phyloP scores from a whole-genome alignment of 2,329 filamentous ascomycete species.

The Clonostachys rhizophaga region DNA sequence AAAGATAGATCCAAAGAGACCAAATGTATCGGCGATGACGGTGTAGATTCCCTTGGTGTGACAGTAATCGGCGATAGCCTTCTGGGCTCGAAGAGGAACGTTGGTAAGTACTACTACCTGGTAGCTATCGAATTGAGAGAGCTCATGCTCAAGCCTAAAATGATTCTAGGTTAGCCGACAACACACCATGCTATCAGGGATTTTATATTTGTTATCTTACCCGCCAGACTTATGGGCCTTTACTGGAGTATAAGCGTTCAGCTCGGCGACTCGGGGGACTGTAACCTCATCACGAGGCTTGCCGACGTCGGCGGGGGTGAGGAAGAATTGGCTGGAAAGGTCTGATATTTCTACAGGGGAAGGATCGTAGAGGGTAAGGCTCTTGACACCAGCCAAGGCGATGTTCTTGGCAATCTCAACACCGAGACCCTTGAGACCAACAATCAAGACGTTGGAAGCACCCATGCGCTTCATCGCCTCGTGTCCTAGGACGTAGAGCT shows the following conservation, averaged over 20 bases:
- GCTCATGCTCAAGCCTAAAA: constrained; percentile 65
- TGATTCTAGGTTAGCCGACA: constrained; percentile 7
- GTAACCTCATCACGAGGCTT: constrained; percentile 86
- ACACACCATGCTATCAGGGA: neutral
- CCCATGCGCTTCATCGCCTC: constrained; percentile 99
- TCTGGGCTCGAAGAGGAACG: constrained; percentile 74
- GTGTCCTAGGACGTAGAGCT: constrained; percentile 67
- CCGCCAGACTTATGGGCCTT: constrained; percentile 61
- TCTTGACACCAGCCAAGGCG: constrained; percentile 96
- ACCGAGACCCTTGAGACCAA: constrained; percentile 88
- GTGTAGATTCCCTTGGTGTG: constrained; percentile 91
- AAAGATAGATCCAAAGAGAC: constrained; percentile 92
- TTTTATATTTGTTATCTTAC: constrained; percentile 22
- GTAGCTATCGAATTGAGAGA: constrained; percentile 82
- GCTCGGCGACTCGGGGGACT: constrained; percentile 82
- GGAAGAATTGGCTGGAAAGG: constrained; percentile 96
- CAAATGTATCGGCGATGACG: constrained; percentile 83
- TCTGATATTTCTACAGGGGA: constrained; percentile 79
- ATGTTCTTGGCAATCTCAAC: constrained; percentile 99
- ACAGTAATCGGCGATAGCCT: constrained; percentile 85
- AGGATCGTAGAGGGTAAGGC: constrained; percentile 88
- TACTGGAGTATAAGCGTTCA: constrained; percentile 95
- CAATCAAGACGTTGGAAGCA: constrained; percentile 88
- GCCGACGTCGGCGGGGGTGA: constrained; percentile 81
- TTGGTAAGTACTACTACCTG: constrained; percentile 91